Evolutionary conservation across 1,284 basidiomycete species (phyloP), one percentile per base, ranked within the genome.

Genomic region (Lentinula novae-zelandiae): DNA sequence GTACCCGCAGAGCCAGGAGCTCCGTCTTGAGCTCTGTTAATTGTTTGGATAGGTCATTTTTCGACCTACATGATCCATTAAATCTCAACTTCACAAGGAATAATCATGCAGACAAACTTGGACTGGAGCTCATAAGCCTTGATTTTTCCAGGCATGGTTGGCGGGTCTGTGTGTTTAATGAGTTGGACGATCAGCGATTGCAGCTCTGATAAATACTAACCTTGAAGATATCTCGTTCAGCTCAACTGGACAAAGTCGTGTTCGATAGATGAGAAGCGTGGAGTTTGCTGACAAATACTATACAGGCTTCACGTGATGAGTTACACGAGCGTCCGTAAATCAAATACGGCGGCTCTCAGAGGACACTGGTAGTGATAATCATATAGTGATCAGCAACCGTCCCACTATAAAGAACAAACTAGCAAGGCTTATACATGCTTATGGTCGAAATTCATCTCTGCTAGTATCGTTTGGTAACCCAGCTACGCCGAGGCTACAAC

Each of bases 121-220:
- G 92, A 94, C 80, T 96, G 94, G 77, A 98, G 94, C 81, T 97
- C 95, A 84, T 96, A 95, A 73, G 95, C 95, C 85, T 95, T 94
- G 82, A 97, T 93, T 85, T 92, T 90, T 69, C 84, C 85, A 75
- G 87, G 85, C 90, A 92, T 92, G 75, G 81, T 57, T 87, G 78
- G 67, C 70, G 67, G 70, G 65, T 65, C 64, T 66, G 44, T 20
- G 13, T 52, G 6, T 20, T 20, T 12, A 22, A 20, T 38, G 49
- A 46, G 52, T 57, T 55, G 6, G 39, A n/a, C 3, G 39, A 46
- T 15, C 17, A 33, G 51, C 10, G 53, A 46, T 38, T 60, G 49
- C 44, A 58, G 44, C 42, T 22, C n/a, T 53, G 48, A 27, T 20
- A 12, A 60, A 58, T 20, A 64, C 53, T 68, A 57, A 70, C 71